These are phyloP conservation scores for Barnettozyma californica DNA, from an alignment of 805 yeast species.

Conservation along the genomic window DNA sequence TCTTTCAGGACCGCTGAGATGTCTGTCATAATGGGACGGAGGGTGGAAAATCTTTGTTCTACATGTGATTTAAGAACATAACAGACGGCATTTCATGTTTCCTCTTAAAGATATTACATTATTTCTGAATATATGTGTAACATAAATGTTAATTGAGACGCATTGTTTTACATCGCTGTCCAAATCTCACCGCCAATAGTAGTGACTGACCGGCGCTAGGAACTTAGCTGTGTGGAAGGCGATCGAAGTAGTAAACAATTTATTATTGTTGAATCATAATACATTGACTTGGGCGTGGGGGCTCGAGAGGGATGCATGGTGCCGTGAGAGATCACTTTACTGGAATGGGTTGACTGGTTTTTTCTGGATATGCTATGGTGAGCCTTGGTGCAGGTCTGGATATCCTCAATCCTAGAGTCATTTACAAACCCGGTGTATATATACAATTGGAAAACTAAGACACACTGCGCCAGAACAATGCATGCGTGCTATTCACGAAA, in stretches of 20 bases:
- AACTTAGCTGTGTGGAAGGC: no score
- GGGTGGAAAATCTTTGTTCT: background rate
- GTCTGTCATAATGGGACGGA: background rate
- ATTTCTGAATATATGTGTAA: background rate
- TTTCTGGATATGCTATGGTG: background rate
- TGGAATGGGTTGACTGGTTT: background rate
- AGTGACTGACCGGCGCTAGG: background rate
- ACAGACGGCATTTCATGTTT: no score
- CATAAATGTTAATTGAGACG: background rate
- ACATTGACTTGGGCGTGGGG: no score
- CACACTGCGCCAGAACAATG: background rate
- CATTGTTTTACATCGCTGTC: background rate
- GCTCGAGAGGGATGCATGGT: no score
- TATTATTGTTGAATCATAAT: no score
- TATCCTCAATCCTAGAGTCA: background rate
- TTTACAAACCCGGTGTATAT: background rate
- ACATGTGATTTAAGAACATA: no score
- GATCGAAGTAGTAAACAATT: no score
- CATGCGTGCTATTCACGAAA: background rate
- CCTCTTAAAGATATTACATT: background rate
- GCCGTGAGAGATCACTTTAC: no score
- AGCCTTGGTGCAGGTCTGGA: background rate
- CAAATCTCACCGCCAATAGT: background rate
- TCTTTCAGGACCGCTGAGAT: background rate
- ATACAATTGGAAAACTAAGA: background rate